phyloP scores from a whole-genome alignment of 176 grass and related monocot genomes.

The Rhynchospora breviuscula region DNA sequence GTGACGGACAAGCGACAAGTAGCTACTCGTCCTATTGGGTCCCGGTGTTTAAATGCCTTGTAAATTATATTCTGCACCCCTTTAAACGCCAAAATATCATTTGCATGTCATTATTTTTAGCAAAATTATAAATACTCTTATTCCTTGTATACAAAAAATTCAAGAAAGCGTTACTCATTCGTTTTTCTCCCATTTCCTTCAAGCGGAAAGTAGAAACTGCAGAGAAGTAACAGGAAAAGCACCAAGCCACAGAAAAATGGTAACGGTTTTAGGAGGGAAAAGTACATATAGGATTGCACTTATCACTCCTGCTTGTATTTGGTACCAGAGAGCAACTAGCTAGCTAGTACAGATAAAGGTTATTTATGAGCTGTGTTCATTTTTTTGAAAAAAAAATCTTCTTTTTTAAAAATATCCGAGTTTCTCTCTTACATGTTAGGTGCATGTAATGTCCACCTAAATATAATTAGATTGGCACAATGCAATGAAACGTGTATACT shows the following conservation, averaged over 20 bases:
- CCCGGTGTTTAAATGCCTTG: slow-evolving; percentile 1
- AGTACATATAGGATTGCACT: not conserved
- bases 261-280: not conserved
- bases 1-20: slow-evolving; percentile 17
- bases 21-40: slow-evolving; percentile 17
- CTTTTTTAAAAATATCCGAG: not conserved
- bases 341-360: not conserved
- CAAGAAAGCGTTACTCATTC: too few species aligned
- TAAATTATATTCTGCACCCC: not conserved
- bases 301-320: too few species aligned
- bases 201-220: not conserved
- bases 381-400: not conserved
- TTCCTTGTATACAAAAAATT: not conserved
- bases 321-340: not conserved
- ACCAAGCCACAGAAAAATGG: not conserved
- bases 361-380: not conserved
- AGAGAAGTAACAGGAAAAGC: not conserved
- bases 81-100: not conserved
- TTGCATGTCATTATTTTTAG: not conserved
- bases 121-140: not conserved
- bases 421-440: not conserved
- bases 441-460: not conserved
- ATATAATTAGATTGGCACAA: not conserved
- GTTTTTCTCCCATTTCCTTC: not conserved
- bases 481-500: not conserved